Evolutionary conservation across 208 protist species (phyloP).

Genomic region (Crithidia acanthocephali): DNA sequence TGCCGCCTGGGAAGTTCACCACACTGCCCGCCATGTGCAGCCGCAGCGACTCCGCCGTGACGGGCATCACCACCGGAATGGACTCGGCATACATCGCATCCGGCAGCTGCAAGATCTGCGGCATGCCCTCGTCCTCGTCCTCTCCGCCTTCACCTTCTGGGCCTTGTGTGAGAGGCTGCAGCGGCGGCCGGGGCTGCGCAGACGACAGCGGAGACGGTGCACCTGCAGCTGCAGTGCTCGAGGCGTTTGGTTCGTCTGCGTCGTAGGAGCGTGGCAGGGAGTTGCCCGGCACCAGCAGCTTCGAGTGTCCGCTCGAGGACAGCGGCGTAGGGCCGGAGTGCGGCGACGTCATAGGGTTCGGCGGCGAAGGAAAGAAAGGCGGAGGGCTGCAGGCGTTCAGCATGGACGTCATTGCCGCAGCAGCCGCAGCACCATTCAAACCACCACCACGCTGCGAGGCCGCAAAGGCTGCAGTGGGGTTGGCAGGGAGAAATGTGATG

Average conservation of each 20-base stretch:
- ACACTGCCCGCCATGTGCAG: conserved; percentile 20
- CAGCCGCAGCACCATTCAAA: no score
- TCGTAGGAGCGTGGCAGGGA: neutral
- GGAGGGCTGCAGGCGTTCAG: neutral
- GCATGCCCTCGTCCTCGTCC: conserved; percentile 8
- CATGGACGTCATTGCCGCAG: neutral
- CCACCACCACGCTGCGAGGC: neutral
- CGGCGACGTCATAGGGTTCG: neutral
- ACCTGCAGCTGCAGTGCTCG: no score
- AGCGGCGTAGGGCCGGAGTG: neutral
- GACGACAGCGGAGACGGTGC: no score
- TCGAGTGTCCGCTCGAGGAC: conserved; percentile 2
- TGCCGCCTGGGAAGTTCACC: neutral
- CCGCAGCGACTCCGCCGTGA: conserved; percentile 32
- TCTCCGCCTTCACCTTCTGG: neutral
- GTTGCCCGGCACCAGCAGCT: conserved; percentile 3
- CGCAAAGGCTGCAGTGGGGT: neutral
- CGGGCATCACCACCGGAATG: conserved; percentile 20
- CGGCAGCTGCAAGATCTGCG: conserved; percentile 12
- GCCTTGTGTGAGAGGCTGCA: neutral
- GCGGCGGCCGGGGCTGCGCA: neutral
- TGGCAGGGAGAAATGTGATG: neutral
- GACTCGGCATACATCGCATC: conserved; percentile 5
- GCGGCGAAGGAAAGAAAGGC: neutral
- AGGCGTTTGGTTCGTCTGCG: neutral